Evolutionary conservation across 345 rosid species (phyloP), one percentile per base, ranked within the genome.

Genomic region (Firmiana major): DNA sequence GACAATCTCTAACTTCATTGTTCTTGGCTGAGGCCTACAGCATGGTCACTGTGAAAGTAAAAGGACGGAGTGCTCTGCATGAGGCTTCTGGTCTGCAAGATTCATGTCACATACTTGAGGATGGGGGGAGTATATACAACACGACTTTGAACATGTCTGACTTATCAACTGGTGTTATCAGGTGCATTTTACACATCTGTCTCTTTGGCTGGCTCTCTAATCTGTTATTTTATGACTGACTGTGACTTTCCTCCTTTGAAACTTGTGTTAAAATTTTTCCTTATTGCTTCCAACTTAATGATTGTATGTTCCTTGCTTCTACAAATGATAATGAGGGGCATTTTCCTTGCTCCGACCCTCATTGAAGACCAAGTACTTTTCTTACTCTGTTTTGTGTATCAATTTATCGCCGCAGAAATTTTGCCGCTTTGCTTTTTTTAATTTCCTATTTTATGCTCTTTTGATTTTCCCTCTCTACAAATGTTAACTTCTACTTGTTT

Each of bases 11-110:
- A 49, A 82, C 85, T 70, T 81, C 90, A 66, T 85, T 82, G 79
- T 77, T n/a, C n/a, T n/a, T 84, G 73, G 92, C 92, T 63, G 95
- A 84, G 81, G 63, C 80, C 60, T 81, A 88, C 64, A 82, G 94
- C 74, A 77, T 91, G 80, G 91, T 91, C 49, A 93, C 97, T 77
- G 92, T 96, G 75, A 93, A 92, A 89, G 99, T 93, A 73, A 93
- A 96, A 86, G 99, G 99, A 62, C 88, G 76, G 75, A 91, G 99
- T 79, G 91, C 97, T 82, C 97, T 96, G 81, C 98, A 96, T 85
- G 98, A 89, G 86, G 88, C 92, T 24, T 96, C 99, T 77, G 95
- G 93, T 51, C 81, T 96, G 81, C 97, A 96, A 81, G 97, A 96
- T 81, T 82, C 93, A 48, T 87, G 98, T 78, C 99, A 93, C 87